Percentiles rank a stretch among this genome's conserved stretches.
Conservation (phyloP, 2,329 filamentous ascomycete genomes). For the Graphilbum ipis-grandicollis region DNA sequence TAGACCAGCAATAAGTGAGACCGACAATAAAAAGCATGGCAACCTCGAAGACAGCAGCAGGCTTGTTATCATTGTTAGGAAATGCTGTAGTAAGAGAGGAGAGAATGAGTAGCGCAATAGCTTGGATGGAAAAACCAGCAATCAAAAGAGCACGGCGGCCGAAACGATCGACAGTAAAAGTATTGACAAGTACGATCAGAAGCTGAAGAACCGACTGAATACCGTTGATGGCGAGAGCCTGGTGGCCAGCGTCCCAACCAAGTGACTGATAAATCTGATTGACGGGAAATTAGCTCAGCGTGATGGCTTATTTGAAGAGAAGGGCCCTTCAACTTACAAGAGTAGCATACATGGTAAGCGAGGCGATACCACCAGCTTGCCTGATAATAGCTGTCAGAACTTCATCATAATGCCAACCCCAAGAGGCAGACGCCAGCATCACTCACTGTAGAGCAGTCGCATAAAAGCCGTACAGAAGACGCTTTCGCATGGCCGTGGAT, state of each 20-base stretch:
- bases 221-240: conserved; percentile 1
- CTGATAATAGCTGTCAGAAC: background rate
- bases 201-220: conserved; percentile 14
- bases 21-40: conserved; percentile 25
- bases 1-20: conserved; percentile 17
- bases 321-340: conserved; percentile 1
- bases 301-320: too few relatives aligned
- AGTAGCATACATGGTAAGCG: conserved; percentile 2
- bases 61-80: conserved; percentile 14
- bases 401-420: too few relatives aligned
- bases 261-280: conserved; percentile 2
- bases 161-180: conserved; percentile 15
- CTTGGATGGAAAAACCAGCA: conserved; percentile 2
- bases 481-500: conserved; percentile 1
- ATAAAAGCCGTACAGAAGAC: conserved; percentile 1
- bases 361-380: conserved; percentile 2
- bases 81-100: background rate
- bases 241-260: conserved; percentile 2
- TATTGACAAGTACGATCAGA: conserved; percentile 28
- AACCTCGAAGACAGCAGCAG: conserved; percentile 20
- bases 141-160: conserved; percentile 26
- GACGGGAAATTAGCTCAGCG: background rate
- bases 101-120: background rate
- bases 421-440: too few relatives aligned
- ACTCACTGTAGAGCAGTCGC: background rate